Evolutionary conservation across 2,329 filamentous ascomycete species (phyloP).

Genomic region (Acarospora socialis): DNA sequence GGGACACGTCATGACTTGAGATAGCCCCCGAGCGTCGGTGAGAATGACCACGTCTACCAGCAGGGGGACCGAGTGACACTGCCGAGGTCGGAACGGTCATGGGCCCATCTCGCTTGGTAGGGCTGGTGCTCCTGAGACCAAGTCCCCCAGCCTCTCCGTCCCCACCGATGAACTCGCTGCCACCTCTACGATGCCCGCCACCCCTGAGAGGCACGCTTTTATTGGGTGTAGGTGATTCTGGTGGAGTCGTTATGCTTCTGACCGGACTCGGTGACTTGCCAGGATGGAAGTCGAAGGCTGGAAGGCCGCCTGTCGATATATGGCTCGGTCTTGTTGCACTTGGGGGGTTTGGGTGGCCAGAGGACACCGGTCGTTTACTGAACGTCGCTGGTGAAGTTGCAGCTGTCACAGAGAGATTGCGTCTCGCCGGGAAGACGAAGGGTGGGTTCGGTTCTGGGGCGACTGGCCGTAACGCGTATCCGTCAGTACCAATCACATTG

Average conservation of each 20-base stretch:
- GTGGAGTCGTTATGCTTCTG: constrained; percentile 29
- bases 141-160: constrained; percentile 38
- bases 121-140: constrained; percentile 52
- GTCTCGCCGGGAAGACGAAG: constrained; percentile 52
- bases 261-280: too few relatives aligned
- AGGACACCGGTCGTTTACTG: constrained; percentile 39
- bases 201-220: constrained; percentile 39
- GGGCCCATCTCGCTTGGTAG: constrained; percentile 48
- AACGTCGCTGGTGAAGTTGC: constrained; percentile 35
- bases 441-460: constrained; percentile 45
- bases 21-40: constrained; percentile 72
- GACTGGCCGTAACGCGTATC: too few relatives aligned
- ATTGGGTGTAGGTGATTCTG: constrained; percentile 40
- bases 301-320: constrained; percentile 10
- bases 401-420: constrained; percentile 20
- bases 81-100: constrained; percentile 40
- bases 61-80: constrained; percentile 31
- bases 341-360: constrained; percentile 20
- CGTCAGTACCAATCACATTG: too few relatives aligned
- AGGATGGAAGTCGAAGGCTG: constrained; percentile 17
- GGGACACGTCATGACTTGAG: constrained; percentile 66
- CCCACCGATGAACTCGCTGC: constrained; percentile 76
- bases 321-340: constrained; percentile 10
- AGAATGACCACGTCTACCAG: constrained; percentile 52
- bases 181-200: constrained; percentile 56